Evolutionary conservation across 768 basidiomycete species (phyloP).

Genomic region (Kockovaella imperatae): DNA sequence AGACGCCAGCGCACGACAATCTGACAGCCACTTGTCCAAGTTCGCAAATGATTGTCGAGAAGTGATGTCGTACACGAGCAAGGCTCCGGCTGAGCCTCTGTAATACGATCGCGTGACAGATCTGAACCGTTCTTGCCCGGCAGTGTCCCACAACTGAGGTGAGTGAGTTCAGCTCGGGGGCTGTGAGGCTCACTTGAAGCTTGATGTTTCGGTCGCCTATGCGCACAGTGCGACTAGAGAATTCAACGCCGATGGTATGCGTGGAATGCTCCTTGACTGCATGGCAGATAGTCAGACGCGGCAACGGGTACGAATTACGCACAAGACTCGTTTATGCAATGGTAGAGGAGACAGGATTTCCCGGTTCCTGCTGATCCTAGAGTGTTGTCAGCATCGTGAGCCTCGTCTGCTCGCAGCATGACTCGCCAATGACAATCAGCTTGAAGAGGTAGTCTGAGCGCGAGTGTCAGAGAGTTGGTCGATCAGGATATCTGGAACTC

Average conservation of each 20-base stretch:
- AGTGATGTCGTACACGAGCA: slow-evolving; percentile 48
- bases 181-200: slow-evolving; percentile 61
- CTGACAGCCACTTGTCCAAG: slow-evolving; percentile 80
- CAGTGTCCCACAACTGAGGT: slow-evolving; percentile 84
- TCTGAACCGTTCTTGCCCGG: slow-evolving; percentile 92
- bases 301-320: slow-evolving; percentile 46
- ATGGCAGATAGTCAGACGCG: slow-evolving; percentile 7
- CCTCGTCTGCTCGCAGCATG: slow-evolving; percentile 6
- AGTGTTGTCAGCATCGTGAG: neutral
- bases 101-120: slow-evolving; percentile 84
- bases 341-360: slow-evolving; percentile 92
- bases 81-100: slow-evolving; percentile 58
- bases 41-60: slow-evolving; percentile 73
- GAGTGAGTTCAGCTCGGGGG: neutral
- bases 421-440: slow-evolving; percentile 86
- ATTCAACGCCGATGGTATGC: slow-evolving; percentile 98
- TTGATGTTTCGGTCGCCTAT: slow-evolving; percentile 92
- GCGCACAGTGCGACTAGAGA: slow-evolving; percentile 85
- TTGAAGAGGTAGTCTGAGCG: slow-evolving; percentile 99
- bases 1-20: slow-evolving; percentile 85
- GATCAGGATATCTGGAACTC: slow-evolving; percentile 15
- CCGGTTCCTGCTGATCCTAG: slow-evolving; percentile 93
- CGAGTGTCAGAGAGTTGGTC: neutral
- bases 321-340: slow-evolving; percentile 95
- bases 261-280: slow-evolving; percentile 91